Percentiles rank a stretch among this genome's conserved stretches.
Conservation (phyloP, 2,329 filamentous ascomycete genomes). For the Balansia obtecta region DNA sequence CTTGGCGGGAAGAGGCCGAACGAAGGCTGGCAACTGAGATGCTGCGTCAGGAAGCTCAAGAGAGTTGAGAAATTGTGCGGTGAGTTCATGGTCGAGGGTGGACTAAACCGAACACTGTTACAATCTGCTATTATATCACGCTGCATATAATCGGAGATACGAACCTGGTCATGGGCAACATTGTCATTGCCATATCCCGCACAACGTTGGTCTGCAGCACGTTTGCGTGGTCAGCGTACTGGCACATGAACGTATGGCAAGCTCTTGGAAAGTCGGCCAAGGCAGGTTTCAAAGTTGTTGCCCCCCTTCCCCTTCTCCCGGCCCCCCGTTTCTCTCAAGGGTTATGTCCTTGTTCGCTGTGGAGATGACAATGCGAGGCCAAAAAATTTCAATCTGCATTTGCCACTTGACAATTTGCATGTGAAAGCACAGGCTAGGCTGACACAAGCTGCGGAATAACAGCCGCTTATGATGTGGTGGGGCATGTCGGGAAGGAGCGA, state of each 20-base stretch:
- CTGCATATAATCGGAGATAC: slow-evolving; percentile 9
- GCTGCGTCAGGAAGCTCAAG: slow-evolving; percentile 33
- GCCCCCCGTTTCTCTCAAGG: not conserved
- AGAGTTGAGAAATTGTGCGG: slow-evolving; percentile 31
- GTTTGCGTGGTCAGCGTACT: slow-evolving; percentile 1
- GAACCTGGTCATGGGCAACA: slow-evolving; percentile 13
- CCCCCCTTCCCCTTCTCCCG: no score
- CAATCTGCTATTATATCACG: not conserved
- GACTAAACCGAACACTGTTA: slow-evolving; percentile 2
- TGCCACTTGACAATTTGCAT: not conserved
- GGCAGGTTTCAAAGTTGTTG: not conserved
- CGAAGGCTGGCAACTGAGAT: slow-evolving; percentile 50
- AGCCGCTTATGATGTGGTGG: not conserved
- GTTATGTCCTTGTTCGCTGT: not conserved
- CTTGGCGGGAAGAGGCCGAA: slow-evolving; percentile 66
- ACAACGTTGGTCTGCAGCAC: slow-evolving; percentile 22
- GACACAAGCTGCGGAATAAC: not conserved
- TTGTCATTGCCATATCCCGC: slow-evolving; percentile 22
- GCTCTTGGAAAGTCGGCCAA: not conserved
- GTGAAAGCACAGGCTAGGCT: not conserved
- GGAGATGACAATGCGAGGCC: not conserved
- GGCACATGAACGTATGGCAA: not conserved
- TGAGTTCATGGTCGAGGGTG: slow-evolving; percentile 24
- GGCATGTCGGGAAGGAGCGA: not conserved
- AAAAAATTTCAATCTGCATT: not conserved